Base-by-base conservation (phyloP, 2,329 filamentous ascomycete species). In the Leptoxyphium fumago region DNA sequence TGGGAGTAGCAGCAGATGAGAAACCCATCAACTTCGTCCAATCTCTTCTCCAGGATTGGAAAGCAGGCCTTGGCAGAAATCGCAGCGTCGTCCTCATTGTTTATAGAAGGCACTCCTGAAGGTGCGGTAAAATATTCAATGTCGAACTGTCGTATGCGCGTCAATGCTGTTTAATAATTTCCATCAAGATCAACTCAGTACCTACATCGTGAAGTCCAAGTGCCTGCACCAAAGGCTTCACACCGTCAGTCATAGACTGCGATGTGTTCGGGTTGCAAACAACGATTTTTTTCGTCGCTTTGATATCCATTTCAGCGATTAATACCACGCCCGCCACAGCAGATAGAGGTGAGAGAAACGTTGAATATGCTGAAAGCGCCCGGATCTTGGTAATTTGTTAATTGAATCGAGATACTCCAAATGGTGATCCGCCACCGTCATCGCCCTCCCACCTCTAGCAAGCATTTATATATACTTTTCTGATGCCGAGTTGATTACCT, bases 1-100 rank as follows among this genome's bases (percentile, higher is more conserved):
- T 82, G 77, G 47, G 84, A 91, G 66, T 85, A 96, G 65, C 89
- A 95, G 15, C 87, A 87, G 2, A 95, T 74, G 1, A 95, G 72
- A 48, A 93, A 80, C n/a, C 73, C 86, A 56, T 91, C 79, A 60
- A 84, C 77, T 26, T 64, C 53, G 2, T 60, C 46, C 0, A 73
- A 58, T 1, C 63, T 47, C 1, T 67, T 58, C 21, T 65, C 58
- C 5, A 84, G 58, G 46, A 77, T 68, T 1, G 69, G 64, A 13
- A 80, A 65, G 42, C 84, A 83, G 45, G 76, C 72, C 1, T 72
- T 57, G 1, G 77, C 73, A 51, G 82, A 88, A 42, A 67, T 60
- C 1, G 65, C 60, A 5, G 87, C 80, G 58, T 87, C 84, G 10
- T 72, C 63, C 50, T 74, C 78, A 51, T 84, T 74, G 63, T 94